Conservation (phyloP, 495 filamentous ascomycete species). For the Astrothelium subdiscretum region DNA sequence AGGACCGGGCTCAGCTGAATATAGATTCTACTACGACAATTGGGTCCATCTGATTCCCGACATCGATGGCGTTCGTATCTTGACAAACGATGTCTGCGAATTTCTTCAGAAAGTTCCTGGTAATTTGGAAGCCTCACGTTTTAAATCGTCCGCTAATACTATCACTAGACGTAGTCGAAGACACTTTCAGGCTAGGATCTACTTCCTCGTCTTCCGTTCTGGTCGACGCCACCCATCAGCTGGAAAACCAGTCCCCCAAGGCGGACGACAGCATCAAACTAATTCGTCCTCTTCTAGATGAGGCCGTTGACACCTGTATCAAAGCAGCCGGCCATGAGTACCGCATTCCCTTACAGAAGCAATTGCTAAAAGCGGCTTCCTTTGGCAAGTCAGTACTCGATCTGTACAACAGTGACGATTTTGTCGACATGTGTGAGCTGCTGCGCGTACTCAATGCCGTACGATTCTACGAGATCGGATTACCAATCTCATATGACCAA, state of each 20-base stretch:
- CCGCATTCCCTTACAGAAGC: conserved; percentile 83
- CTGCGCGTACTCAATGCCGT: conserved; percentile 85
- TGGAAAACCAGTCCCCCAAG: conserved; percentile 90
- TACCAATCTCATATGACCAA: conserved; percentile 89
- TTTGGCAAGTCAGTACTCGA: conserved; percentile 96
- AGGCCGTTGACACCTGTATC: conserved; percentile 86
- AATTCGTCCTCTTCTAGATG: conserved; percentile 71
- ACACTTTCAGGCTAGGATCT: conserved; percentile 79
- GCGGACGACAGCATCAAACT: conserved; percentile 95
- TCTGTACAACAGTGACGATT: conserved; percentile 93
- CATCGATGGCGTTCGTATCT: conserved; percentile 73
- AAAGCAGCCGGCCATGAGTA: conserved; percentile 88
- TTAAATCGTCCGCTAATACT: conserved; percentile 6
- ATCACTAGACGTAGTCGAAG: conserved; percentile 57
- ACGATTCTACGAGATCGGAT: conserved; percentile 77
- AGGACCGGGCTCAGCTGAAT: conserved; percentile 9
- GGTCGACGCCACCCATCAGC: conserved; percentile 79
- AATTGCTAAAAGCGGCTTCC: conserved; percentile 84
- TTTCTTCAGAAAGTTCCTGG: conserved; percentile 85
- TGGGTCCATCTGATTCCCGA: conserved; percentile 83
- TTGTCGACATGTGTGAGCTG: conserved; percentile 96
- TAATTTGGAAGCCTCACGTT: conserved; percentile 15
- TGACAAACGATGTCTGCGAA: conserved; percentile 88
- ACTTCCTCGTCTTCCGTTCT: conserved; percentile 80
- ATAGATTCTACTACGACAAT: conserved; percentile 77